A percentile compares a stretch with the other conserved stretches of the same genome.
phyloP scores from a whole-genome alignment of 2,329 filamentous ascomycete species.

The Botrytis tulipae region DNA sequence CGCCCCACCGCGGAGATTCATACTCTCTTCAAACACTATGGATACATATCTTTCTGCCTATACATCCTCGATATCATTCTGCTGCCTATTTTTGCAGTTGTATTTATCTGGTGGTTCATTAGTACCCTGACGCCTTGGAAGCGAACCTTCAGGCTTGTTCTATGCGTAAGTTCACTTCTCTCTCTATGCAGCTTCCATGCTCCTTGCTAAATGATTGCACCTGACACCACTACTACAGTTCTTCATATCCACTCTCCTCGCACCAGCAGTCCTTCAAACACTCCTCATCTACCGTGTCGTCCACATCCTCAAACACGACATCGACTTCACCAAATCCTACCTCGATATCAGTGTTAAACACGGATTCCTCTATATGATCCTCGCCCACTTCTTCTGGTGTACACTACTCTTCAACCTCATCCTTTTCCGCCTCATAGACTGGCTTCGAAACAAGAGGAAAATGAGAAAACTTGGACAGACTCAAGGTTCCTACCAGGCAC shows the following conservation, averaged over 20 bases:
- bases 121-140: background rate
- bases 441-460: background rate
- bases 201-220: background rate
- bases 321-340: background rate
- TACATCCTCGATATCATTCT: slow-evolving; percentile 5
- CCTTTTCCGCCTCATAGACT: slow-evolving; percentile 6
- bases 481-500: background rate
- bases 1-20: background rate
- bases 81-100: background rate
- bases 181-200: background rate
- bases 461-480: background rate
- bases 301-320: background rate
- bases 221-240: background rate
- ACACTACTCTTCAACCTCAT: background rate
- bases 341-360: background rate
- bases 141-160: background rate
- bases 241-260: background rate
- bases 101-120: slow-evolving; percentile 13
- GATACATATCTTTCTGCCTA: background rate
- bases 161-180: background rate
- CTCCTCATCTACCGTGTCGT: background rate
- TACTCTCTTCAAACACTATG: slow-evolving; percentile 1
- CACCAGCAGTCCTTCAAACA: background rate
- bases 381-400: background rate
- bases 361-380: background rate